Evolutionary conservation across 2,329 filamentous ascomycete species (phyloP), one percentile per base, ranked within the genome.

Genomic region (Elsinoe necatrix): DNA sequence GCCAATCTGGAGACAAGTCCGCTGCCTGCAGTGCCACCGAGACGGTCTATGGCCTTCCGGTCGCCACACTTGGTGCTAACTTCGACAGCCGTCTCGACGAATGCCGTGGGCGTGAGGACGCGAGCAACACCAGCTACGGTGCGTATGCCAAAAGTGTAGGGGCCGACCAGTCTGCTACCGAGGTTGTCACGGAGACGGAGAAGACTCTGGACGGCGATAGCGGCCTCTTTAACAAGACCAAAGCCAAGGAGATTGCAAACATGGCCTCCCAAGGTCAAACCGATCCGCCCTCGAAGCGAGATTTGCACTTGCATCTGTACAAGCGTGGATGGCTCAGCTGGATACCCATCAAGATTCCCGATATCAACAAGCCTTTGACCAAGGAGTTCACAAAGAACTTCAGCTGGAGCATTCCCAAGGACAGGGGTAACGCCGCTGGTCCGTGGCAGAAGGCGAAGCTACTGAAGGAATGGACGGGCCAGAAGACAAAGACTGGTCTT

Each of bases 11-110:
- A 14, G 12, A 21, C 23, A 34, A 12, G 20, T 7, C 47, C 5
- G 16, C 29, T 11, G 31, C 29, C n/a, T 54, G 50, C 50, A 23
- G 16, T 25, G 50, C 50, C 20, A 41, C 34, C 34, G 50, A 51
- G n/a, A 31, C 31, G 9, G 18, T 23, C 16, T 37, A 54, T 18
- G 50, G 50, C 21, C 34, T 54, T n/a, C 50, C 50, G 11, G 23
- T 25, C 12, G 50, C 34, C 16, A 41, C 29, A 6, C 50, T 54
- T 18, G 50, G 50, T 2, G 29, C 50, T 12, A 14, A 20, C 29
- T 54, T 54, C 20, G 50, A 54, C 20, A n/a, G 8, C 9, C 50
- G 50, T 11, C 50, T 54, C 29, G 50, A 54, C n/a, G 34, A 23
- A 9, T 54, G 50, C 50, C 14, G 50, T 4, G 50, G 50, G 1